Base-by-base conservation (phyloP, 176 grass and related monocot species). In the Alopecurus myosuroides region DNA sequence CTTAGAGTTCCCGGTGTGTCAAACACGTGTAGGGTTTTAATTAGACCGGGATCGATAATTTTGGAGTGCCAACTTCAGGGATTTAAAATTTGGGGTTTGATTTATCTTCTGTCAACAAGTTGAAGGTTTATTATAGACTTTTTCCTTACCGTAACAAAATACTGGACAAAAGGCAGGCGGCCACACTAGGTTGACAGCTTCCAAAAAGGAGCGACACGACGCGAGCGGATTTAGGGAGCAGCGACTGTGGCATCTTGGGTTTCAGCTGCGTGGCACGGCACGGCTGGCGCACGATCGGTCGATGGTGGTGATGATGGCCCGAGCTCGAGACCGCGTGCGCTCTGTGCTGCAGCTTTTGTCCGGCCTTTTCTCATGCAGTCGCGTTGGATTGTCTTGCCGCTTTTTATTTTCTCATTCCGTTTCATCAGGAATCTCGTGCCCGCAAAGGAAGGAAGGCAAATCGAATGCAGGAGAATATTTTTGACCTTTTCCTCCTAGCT, bases 301-400 rank as follows among this genome's bases (percentile, higher is more conserved):
- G 80, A 40, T 22, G 65, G n/a, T 33, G 51, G 30, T 13, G 44
- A 45, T 48, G 81, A 84, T 84, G 70, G 63, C 74, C 70, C 14
- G 20, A 41, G 19, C n/a, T 42, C 39, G 12, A 15, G 14, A 49
- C 30, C n/a, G 73, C 83, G 83, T 69, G 83, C 83, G 35, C 35
- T 11, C 35, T 9, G 10, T 14, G 19, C 34, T 30, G 25, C 74
- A 85, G 83, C 74, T 85, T 85, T 78, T 85, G 74, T 56, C 74
- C 49, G 61, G 11, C 73, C 19, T 37, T 55, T 28, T 9, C 30
- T 40, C 7, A 11, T 22, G 60, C 29, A 44, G 44, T 3, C 9
- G 29, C 18, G 20, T 48, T 17, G 26, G 62, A 50, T 52, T 26
- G 45, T 45, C 35, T 17, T 0, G 4, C 22, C 5, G 22, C 52